Conservation (phyloP, 768 basidiomycete genomes). For the Agaricus sinodeliciosus region DNA sequence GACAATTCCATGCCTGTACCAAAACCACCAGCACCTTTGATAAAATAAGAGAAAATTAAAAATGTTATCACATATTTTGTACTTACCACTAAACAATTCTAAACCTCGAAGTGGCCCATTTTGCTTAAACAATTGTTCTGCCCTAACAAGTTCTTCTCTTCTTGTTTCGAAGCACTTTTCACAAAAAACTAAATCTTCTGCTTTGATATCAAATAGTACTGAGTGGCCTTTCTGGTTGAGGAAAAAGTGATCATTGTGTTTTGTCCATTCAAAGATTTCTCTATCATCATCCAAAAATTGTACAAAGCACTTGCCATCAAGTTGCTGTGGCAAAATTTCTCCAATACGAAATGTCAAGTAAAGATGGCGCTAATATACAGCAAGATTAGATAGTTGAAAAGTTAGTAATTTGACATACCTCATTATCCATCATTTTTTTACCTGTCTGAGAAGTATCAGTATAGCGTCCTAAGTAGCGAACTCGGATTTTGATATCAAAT, state of each 20-base stretch:
- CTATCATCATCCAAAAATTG: conserved; percentile 24
- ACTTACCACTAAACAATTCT: conserved; percentile 64
- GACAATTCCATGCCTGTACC: conserved; percentile 61
- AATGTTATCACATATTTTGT: neutral
- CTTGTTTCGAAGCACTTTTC: conserved; percentile 27
- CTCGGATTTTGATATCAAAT: conserved; percentile 21
- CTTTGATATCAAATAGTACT: conserved; percentile 15
- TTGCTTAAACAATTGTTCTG: conserved; percentile 22
- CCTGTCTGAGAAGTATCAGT: conserved; percentile 20
- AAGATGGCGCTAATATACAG: conserved; percentile 30
- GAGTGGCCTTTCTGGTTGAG: conserved; percentile 28
- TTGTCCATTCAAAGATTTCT: conserved; percentile 41
- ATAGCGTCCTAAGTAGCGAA: conserved; percentile 41
- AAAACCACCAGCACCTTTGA: conserved; percentile 66
- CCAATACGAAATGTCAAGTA: conserved; percentile 27
- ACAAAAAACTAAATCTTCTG: conserved; percentile 30
- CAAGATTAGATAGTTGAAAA: neutral
- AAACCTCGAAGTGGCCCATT: conserved; percentile 47
- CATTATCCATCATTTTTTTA: conserved; percentile 27
- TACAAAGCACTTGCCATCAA: conserved; percentile 55
- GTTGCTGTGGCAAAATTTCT: conserved; percentile 25
- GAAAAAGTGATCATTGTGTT: conserved; percentile 55
- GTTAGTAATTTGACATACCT: conserved; percentile 27
- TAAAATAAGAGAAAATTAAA: neutral
- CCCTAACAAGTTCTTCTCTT: conserved; percentile 22